These are phyloP conservation scores for Darksidea phi DNA, from an alignment of 495 filamentous ascomycete species.

Conservation along the genomic window DNA sequence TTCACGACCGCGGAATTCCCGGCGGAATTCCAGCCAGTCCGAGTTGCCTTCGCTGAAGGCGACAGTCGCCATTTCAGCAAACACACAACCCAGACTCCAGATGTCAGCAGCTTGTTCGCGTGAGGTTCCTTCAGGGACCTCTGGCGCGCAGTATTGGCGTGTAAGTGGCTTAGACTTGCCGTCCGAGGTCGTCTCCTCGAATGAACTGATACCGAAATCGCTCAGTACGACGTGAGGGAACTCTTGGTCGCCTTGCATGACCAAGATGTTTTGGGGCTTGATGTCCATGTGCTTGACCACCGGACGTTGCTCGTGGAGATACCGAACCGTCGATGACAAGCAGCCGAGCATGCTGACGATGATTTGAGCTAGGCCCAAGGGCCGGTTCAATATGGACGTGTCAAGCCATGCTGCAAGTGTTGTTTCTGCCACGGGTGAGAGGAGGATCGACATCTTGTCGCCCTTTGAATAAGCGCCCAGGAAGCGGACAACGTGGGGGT, in stretches of 20 bases:
- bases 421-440: slow-evolving; percentile 33
- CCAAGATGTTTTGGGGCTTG: slow-evolving; percentile 39
- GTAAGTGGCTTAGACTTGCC: slow-evolving; percentile 17
- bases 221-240: slow-evolving; percentile 28
- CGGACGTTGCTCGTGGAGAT: slow-evolving; percentile 34
- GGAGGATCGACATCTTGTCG: slow-evolving; percentile 33
- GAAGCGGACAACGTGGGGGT: slow-evolving; percentile 36
- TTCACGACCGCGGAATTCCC: slow-evolving; percentile 20
- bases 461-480: slow-evolving; percentile 30
- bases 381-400: background rate
- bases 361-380: slow-evolving; percentile 5
- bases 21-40: slow-evolving; percentile 23
- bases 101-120: slow-evolving; percentile 33
- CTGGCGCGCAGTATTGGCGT: slow-evolving; percentile 35
- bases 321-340: slow-evolving; percentile 27
- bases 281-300: slow-evolving; percentile 36
- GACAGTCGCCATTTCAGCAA: slow-evolving; percentile 33
- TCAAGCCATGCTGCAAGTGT: slow-evolving; percentile 32
- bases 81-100: slow-evolving; percentile 37
- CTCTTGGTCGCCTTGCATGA: slow-evolving; percentile 25
- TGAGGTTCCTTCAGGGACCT: slow-evolving; percentile 15
- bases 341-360: slow-evolving; percentile 34
- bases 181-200: background rate
- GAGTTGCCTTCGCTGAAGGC: slow-evolving; percentile 8
- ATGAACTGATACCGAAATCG: slow-evolving; percentile 36